Evolutionary conservation across 129 eudicot species (phyloP), one percentile per base, ranked within the genome.

Genomic region (Pseudognaphalium luteoalbum): DNA sequence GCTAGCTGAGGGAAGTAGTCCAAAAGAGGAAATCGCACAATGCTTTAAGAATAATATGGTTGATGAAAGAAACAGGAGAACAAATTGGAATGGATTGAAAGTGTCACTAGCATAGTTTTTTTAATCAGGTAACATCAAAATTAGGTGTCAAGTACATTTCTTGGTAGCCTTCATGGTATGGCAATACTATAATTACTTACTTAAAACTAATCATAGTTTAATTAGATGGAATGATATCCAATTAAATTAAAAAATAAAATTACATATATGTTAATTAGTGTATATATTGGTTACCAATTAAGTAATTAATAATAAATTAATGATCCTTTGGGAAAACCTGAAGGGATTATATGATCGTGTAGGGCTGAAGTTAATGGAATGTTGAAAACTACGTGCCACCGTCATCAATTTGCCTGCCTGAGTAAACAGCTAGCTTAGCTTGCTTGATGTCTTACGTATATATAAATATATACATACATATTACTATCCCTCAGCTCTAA

Each of bases 41-140:
- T 16, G 47, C 11, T 78, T 60, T 19, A 66, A 67, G n/a, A 70
- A 32, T 47, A 68, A 3, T 3, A 11, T 50, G 81, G 83, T 85
- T 81, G 85, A 81, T 88, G 88, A 85, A 50, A 77, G 79, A 44
- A 86, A 82, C 94, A 80, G 30, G 54, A 78, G 75, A 86, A 86
- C 89, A 74, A 78, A 75, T 72, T 68, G 54, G 77, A 75, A 42
- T 76, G 80, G 79, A 74, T 47, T 66, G 67, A 67, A 66, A 16
- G 17, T 54, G 64, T 20, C 51, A 44, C 3, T 72, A 19, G 17
- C 17, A 44, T 44, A 44, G 17, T 3, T 15, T 68, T 72, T 17
- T 20, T 16, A 3, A 35, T 51, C 6, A 51, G 61, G 76, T 76
- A 78, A 81, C 87, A 78, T 88, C 88, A 79, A 39, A 71, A 86